A percentile compares a stretch with the other conserved stretches of the same genome.
These are phyloP conservation scores for Cudoniella acicularis DNA, from an alignment of 495 filamentous ascomycete genomes.

Conservation along the genomic window DNA sequence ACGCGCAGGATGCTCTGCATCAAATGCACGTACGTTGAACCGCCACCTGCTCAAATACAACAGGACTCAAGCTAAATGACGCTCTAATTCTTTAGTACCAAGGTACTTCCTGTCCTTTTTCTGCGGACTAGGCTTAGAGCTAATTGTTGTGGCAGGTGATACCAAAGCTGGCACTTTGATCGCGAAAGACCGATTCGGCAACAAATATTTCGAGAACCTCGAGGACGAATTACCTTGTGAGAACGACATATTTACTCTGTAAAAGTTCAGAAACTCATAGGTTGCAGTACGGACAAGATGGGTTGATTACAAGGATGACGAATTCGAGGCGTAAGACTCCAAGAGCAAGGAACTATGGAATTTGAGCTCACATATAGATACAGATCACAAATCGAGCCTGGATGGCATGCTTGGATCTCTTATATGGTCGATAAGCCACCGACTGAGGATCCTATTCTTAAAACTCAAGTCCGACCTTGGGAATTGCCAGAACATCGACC, in stretches of 20 bases:
- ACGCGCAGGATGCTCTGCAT: slow-evolving; percentile 71
- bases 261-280: slow-evolving; percentile 21
- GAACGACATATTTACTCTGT: slow-evolving; percentile 25
- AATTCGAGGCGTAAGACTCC: slow-evolving; percentile 72
- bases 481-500: slow-evolving; percentile 68
- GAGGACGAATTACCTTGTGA: slow-evolving; percentile 88
- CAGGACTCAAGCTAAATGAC: slow-evolving; percentile 15
- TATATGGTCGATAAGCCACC: slow-evolving; percentile 91
- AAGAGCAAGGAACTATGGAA: neutral
- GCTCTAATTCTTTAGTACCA: slow-evolving; percentile 16
- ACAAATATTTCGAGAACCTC: slow-evolving; percentile 95
- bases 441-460: slow-evolving; percentile 65
- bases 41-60: slow-evolving; percentile 1
- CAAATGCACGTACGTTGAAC: slow-evolving; percentile 79
- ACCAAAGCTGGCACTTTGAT: slow-evolving; percentile 92
- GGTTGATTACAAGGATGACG: slow-evolving; percentile 90
- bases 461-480: slow-evolving; percentile 65
- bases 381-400: slow-evolving; percentile 84
- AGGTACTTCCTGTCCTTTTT: slow-evolving; percentile 10
- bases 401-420: slow-evolving; percentile 97
- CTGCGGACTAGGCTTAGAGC: slow-evolving; percentile 9
- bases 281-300: slow-evolving; percentile 86
- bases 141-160: slow-evolving; percentile 64
- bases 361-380: slow-evolving; percentile 8
- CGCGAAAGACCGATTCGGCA: slow-evolving; percentile 83